Percentiles rank a stretch among this genome's conserved stretches.
These are phyloP conservation scores for Collybia mongolica DNA, from an alignment of 768 basidiomycete species.

Conservation along the genomic window DNA sequence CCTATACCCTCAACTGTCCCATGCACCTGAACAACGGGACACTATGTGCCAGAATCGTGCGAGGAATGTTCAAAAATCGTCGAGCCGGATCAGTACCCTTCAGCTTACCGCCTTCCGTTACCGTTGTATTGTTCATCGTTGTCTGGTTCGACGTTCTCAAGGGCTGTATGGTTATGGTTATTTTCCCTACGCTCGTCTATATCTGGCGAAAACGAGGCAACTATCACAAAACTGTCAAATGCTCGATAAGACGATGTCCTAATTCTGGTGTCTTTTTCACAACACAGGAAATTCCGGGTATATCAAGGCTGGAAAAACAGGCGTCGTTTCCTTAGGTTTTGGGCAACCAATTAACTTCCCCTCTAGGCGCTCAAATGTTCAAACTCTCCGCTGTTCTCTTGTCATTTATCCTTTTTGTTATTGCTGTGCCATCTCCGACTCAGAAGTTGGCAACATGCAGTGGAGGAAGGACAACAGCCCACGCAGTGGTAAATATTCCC, in stretches of 20 bases:
- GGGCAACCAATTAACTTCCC: not conserved
- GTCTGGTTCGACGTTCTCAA: too few relatives aligned
- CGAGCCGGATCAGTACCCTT: not conserved
- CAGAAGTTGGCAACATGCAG: slow-evolving; percentile 12
- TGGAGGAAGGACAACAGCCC: slow-evolving; percentile 14
- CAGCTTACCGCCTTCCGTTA: not conserved
- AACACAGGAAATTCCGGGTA: not conserved
- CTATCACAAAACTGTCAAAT: too few relatives aligned
- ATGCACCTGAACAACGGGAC: too few relatives aligned
- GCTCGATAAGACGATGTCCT: too few relatives aligned
- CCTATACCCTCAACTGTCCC: too few relatives aligned
- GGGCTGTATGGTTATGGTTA: too few relatives aligned
- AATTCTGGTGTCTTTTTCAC: too few relatives aligned
- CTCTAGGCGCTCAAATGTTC: not conserved
- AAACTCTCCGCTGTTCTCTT: slow-evolving; percentile 1
- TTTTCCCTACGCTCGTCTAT: too few relatives aligned
- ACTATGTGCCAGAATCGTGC: not conserved
- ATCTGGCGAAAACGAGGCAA: too few relatives aligned
- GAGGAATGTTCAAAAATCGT: not conserved
- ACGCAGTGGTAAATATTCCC: slow-evolving; percentile 4
- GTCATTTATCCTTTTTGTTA: not conserved
- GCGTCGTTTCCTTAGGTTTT: not conserved
- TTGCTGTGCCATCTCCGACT: not conserved
- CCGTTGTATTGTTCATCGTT: too few relatives aligned
- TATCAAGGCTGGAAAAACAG: not conserved